Evolutionary conservation across 2,329 filamentous ascomycete genomes (phyloP).

Genomic region (Laburnicola sp.): DNA sequence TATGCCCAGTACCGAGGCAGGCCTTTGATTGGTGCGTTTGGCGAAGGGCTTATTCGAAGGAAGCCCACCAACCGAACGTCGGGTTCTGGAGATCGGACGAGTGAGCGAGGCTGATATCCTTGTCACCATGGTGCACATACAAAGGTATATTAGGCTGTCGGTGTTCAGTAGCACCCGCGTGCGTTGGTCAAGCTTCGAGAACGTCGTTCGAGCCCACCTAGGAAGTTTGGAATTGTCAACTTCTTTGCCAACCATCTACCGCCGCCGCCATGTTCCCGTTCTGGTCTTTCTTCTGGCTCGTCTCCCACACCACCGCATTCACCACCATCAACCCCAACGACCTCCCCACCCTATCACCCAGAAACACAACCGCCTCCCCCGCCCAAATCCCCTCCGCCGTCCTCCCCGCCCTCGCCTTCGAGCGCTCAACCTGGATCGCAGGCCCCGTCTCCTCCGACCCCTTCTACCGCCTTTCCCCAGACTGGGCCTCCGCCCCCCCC

Average conservation of each 20-base stretch:
- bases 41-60: not conserved
- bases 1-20: not conserved
- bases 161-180: not conserved
- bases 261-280: not conserved
- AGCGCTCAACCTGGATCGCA: slow-evolving; percentile 32
- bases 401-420: slow-evolving; percentile 29
- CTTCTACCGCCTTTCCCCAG: slow-evolving; percentile 46
- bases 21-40: not conserved
- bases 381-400: not conserved
- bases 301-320: not conserved
- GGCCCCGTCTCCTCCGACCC: slow-evolving; percentile 34
- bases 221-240: not conserved
- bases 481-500: slow-evolving; percentile 24
- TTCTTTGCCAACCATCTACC: not conserved
- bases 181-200: not conserved
- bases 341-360: not conserved
- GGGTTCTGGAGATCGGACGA: not conserved
- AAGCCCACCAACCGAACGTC: not conserved
- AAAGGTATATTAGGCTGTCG: not conserved
- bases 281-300: not conserved
- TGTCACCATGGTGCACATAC: not conserved
- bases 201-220: not conserved
- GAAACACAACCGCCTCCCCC: not conserved
- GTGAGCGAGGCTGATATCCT: not conserved
- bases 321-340: not conserved